Conservation (phyloP, 2,329 filamentous ascomycete species). For the Alternaria longipes region DNA sequence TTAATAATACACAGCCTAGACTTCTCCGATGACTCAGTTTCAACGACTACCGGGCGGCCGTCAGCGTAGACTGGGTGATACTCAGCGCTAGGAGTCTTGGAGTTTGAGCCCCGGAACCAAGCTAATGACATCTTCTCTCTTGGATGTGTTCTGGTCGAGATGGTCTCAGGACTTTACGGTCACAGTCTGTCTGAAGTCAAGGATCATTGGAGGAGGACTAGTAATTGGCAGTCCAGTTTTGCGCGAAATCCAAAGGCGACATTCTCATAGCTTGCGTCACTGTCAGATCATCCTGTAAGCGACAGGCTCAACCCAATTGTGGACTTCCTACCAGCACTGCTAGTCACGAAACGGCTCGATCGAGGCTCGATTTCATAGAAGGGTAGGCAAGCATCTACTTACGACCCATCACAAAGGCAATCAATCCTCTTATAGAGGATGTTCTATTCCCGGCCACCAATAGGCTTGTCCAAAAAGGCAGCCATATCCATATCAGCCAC, state of each 20-base stretch:
- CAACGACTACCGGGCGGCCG: neutral
- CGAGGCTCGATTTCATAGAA: neutral
- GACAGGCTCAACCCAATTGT: neutral
- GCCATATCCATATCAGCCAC: neutral
- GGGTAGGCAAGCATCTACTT: neutral
- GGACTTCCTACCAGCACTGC: neutral
- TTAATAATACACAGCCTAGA: neutral
- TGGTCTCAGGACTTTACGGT: neutral
- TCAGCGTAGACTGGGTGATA: neutral
- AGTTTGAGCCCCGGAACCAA: neutral
- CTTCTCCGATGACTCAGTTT: neutral
- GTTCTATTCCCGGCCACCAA: neutral
- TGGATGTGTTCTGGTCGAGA: constrained; percentile 1
- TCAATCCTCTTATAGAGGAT: neutral
- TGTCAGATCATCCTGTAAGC: neutral
- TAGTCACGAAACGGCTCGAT: neutral
- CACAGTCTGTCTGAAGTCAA: neutral
- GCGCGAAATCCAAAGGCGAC: neutral
- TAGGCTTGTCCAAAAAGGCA: neutral
- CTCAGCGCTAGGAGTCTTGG: neutral
- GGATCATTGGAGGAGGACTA: neutral
- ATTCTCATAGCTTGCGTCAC: neutral
- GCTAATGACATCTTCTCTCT: neutral
- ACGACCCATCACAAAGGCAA: neutral
- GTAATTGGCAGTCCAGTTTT: neutral